Evolutionary conservation across 2,329 filamentous ascomycete species (phyloP).

Genomic region (Blastomyces gilchristii): DNA sequence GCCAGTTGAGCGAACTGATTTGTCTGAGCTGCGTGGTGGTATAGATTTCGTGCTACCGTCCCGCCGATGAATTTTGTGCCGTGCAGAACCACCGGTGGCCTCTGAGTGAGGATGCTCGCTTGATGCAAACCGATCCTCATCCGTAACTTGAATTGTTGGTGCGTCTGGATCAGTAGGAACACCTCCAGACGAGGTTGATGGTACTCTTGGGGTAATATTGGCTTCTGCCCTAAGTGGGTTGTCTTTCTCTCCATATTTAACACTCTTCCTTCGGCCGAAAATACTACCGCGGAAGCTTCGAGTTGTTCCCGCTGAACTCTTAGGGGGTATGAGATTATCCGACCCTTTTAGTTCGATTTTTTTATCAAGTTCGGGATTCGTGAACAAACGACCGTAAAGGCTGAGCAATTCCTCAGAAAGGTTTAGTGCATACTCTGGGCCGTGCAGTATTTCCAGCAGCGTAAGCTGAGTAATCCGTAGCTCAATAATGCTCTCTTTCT

Average conservation of each 20-base stretch:
- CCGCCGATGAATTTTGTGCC: constrained; percentile 25
- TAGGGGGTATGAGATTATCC: constrained; percentile 48
- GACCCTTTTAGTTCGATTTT: constrained; percentile 16
- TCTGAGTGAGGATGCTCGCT: constrained; percentile 22
- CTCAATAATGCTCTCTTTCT: constrained; percentile 82
- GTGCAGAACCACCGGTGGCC: constrained; percentile 16
- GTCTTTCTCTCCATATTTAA: constrained; percentile 36
- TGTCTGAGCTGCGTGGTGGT: constrained; percentile 18
- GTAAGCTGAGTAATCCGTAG: constrained; percentile 91
- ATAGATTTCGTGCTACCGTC: constrained; percentile 25
- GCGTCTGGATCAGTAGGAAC: constrained; percentile 30
- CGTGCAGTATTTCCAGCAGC: constrained; percentile 72
- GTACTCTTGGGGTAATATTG: constrained; percentile 15
- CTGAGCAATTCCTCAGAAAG: constrained; percentile 74
- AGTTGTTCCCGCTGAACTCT: constrained; percentile 60
- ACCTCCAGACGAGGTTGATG: constrained; percentile 19
- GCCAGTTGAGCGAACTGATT: constrained; percentile 12
- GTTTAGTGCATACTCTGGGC: constrained; percentile 76
- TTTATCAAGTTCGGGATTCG: constrained; percentile 41
- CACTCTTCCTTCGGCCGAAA: constrained; percentile 54
- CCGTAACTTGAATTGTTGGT: constrained; percentile 68
- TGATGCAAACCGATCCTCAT: constrained; percentile 40
- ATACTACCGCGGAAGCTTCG: constrained; percentile 65
- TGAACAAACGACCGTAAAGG: constrained; percentile 73
- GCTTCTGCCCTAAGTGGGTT: constrained; percentile 30